These are phyloP conservation scores for Penicillium arizonense DNA, from an alignment of 495 filamentous ascomycete species.

Conservation along the genomic window DNA sequence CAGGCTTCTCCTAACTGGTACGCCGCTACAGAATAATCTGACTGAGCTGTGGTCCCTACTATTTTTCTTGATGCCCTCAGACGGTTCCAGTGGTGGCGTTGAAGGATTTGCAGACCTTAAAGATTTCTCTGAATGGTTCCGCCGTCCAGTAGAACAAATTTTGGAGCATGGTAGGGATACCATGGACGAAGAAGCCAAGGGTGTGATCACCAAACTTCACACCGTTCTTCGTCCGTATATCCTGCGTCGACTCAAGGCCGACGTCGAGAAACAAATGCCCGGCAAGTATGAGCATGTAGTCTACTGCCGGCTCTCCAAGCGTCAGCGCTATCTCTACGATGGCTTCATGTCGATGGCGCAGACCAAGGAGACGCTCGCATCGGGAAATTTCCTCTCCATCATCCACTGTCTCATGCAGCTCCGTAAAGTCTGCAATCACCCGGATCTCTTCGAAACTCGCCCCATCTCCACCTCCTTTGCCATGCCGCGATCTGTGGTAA, in stretches of 20 bases:
- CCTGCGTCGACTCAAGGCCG: slow-evolving; percentile 87
- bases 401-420: slow-evolving; percentile 99
- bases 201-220: slow-evolving; percentile 87
- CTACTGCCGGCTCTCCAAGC: slow-evolving; percentile 89
- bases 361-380: slow-evolving; percentile 83
- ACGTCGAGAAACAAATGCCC: slow-evolving; percentile 99
- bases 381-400: slow-evolving; percentile 94
- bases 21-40: slow-evolving; percentile 94
- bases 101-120: slow-evolving; percentile 85
- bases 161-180: slow-evolving; percentile 89
- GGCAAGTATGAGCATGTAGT: slow-evolving; percentile 97
- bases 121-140: slow-evolving; percentile 93
- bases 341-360: slow-evolving; percentile 94
- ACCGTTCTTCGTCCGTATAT: slow-evolving; percentile 91
- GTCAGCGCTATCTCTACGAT: slow-evolving; percentile 94
- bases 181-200: slow-evolving; percentile 88
- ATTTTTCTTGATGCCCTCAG: slow-evolving; percentile 92
- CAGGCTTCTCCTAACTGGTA: slow-evolving; percentile 88
- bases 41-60: slow-evolving; percentile 96
- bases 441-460: slow-evolving; percentile 95
- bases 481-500: slow-evolving; percentile 79
- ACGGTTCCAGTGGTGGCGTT: slow-evolving; percentile 66
- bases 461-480: slow-evolving; percentile 97
- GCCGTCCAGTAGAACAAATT: slow-evolving; percentile 89
- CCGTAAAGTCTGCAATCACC: slow-evolving; percentile 97